Percentiles rank a stretch among this genome's conserved stretches.
phyloP scores from a whole-genome alignment of 2,329 filamentous ascomycete species.

The Hypoxylon sp. region DNA sequence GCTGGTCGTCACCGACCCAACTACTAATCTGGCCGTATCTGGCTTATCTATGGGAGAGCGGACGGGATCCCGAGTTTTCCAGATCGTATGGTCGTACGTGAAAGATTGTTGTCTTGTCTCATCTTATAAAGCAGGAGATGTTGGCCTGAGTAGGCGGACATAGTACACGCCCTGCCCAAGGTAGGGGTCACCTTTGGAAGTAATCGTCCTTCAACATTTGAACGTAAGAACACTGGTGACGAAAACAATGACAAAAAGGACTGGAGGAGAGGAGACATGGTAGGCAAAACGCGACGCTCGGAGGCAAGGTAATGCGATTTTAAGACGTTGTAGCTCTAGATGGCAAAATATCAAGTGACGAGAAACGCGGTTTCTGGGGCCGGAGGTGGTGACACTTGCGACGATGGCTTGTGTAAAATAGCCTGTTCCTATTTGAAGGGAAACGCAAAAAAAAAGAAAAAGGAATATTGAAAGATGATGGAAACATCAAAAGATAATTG shows the following conservation, averaged over 20 bases:
- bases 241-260: background rate
- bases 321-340: too few relatives aligned
- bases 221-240: background rate
- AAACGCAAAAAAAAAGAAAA: background rate
- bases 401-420: too few relatives aligned
- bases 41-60: conserved; percentile 15
- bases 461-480: background rate
- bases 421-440: too few relatives aligned
- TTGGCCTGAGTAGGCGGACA: background rate
- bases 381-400: too few relatives aligned
- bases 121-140: background rate
- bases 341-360: too few relatives aligned
- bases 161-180: background rate
- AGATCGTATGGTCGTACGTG: conserved; percentile 22
- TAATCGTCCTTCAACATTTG: too few relatives aligned
- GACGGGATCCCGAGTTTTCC: conserved; percentile 21
- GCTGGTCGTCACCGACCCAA: conserved; percentile 21
- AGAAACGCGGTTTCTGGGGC: too few relatives aligned
- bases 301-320: too few relatives aligned
- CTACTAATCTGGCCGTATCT: conserved; percentile 17
- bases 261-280: too few relatives aligned
- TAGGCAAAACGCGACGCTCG: too few relatives aligned
- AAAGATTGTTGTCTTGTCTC: background rate
- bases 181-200: too few relatives aligned
- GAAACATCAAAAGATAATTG: background rate